A percentile compares a stretch with the other conserved stretches of the same genome.
Evolutionary conservation across 2,329 filamentous ascomycete species (phyloP).

Genomic region (Diplodia mutila): DNA sequence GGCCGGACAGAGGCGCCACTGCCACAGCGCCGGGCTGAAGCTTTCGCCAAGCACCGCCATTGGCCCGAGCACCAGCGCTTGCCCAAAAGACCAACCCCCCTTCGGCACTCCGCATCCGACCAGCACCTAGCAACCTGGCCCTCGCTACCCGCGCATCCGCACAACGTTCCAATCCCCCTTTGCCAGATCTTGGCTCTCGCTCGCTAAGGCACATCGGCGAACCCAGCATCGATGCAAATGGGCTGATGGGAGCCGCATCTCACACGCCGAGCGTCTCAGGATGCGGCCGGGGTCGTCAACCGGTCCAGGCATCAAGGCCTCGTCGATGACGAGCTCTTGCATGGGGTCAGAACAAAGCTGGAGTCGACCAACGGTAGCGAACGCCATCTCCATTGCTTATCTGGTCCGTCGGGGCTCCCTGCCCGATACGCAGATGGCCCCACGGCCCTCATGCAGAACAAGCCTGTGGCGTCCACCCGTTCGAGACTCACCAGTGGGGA

Average conservation of each 20-base stretch:
- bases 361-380: neutral
- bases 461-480: neutral
- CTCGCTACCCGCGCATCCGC: neutral
- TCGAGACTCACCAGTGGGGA: neutral
- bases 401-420: neutral
- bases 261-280: constrained; percentile 18
- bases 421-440: neutral
- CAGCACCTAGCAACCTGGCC: neutral
- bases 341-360: neutral
- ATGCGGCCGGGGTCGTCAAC: neutral
- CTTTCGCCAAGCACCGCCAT: constrained; percentile 15
- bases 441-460: neutral
- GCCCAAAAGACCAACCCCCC: constrained; percentile 3
- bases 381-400: constrained; percentile 12
- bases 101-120: constrained; percentile 22
- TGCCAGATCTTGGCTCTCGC: constrained; percentile 6
- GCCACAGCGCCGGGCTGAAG: constrained; percentile 8
- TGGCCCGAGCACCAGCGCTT: neutral
- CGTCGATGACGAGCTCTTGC: neutral
- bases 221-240: neutral
- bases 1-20: neutral
- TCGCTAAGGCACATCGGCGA: constrained; percentile 5
- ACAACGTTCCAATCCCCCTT: neutral
- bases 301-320: neutral
- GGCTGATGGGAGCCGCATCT: constrained; percentile 8